Base-by-base conservation (phyloP, 148 eudicot species). In the Mesembryanthemum crystallinum region DNA sequence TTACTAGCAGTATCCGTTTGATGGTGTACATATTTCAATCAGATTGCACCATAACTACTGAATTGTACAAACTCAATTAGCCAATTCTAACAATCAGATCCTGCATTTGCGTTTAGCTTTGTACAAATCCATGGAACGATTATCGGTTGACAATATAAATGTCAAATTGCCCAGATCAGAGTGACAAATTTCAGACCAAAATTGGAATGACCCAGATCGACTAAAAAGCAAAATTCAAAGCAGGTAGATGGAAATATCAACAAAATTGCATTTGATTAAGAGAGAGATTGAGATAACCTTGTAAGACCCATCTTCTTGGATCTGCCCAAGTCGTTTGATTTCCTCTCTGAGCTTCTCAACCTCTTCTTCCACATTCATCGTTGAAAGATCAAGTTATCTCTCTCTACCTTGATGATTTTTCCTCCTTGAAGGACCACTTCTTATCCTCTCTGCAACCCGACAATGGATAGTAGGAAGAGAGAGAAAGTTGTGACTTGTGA, bases 291-390 rank as follows among this genome's bases (percentile, higher is more conserved):
- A 32, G 24, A 23, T 55, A 58, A 89, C 98, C 93, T 91, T 83
- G 85, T 87, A 94, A 83, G 97, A 92, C 64, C 98, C 98, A 84
- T 94, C 98, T 28, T 63, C 80, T 86, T 92, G 96, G 84, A 80
- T 76, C 73, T 76, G 85, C 82, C 98, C 96, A 51, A 94, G 97
- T 15, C 98, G 86, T 76, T 86, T 85, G 93, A 94, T 94, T 84
- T 94, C 98, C 73, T 88, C 96, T 73, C 80, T 82, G 72, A 94
- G 96, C 61, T 76, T 87, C 76, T 76, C 95, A 45, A 94, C 90
- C 80, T 94, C 98, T 85, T 91, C 98, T 29, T 89, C 95, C 17
- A 94, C 98, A 82, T 94, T 94, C 98, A 94, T 91, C 54, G 9
- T 63, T 76, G 25, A 64, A 8, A 30, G 24, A 15, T 28, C 39